Conservation (phyloP, 1,139 yeast species). For the Pichia sp. region DNA sequence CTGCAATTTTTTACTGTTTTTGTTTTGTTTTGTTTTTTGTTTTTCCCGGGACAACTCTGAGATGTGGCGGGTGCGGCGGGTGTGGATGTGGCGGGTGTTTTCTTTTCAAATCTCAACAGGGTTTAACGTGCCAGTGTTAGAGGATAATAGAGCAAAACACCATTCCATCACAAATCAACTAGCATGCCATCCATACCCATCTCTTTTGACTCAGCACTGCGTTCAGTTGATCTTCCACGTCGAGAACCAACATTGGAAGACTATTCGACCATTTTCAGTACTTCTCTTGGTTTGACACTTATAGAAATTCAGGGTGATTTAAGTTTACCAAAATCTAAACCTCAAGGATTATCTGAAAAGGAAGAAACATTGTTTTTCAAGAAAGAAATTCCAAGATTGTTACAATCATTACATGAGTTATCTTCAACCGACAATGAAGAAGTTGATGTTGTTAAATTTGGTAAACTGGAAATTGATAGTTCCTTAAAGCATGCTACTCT, state of each 20-base stretch:
- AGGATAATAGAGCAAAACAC: no score
- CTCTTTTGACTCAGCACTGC: constrained; percentile 5
- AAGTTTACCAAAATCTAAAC: constrained; percentile 43
- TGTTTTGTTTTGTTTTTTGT: background rate
- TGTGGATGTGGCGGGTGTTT: background rate
- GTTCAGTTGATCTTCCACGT: background rate
- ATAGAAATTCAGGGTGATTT: constrained; percentile 71
- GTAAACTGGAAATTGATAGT: constrained; percentile 46
- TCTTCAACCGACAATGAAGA: constrained; percentile 21
- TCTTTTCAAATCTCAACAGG: background rate
- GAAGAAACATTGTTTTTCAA: constrained; percentile 28
- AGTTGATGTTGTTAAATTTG: constrained; percentile 51
- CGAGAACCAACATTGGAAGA: constrained; percentile 3
- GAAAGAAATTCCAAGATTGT: constrained; percentile 14
- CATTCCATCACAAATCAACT: background rate
- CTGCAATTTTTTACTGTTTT: background rate
- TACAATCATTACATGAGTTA: constrained; percentile 6
- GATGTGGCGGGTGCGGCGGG: background rate
- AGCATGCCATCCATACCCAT: constrained; percentile 10
- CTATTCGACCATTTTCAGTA: constrained; percentile 32
- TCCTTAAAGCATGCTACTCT: constrained; percentile 45
- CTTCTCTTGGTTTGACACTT: constrained; percentile 52
- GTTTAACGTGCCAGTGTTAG: background rate
- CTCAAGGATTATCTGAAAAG: constrained; percentile 25
- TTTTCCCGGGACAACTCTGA: background rate